These are phyloP conservation scores for Xylaria polymorpha DNA, from an alignment of 2,329 filamentous ascomycete genomes.

Conservation along the genomic window DNA sequence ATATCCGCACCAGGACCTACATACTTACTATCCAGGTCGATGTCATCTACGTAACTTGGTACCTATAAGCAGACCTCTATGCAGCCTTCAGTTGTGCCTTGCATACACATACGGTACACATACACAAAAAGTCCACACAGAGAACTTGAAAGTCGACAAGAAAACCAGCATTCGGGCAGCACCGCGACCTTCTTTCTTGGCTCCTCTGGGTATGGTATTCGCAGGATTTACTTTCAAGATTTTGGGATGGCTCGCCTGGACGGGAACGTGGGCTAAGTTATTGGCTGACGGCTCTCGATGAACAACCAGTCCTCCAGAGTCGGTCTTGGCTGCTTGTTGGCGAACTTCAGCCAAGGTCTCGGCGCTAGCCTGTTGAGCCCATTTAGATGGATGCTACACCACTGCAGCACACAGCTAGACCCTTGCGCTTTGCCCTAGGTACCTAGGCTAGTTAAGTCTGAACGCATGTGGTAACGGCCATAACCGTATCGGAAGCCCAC, in stretches of 20 bases:
- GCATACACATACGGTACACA: constrained; percentile 5
- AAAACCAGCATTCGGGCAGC: background rate
- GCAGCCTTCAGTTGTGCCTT: constrained; percentile 15
- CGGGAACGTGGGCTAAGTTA: constrained; percentile 32
- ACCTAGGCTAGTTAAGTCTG: background rate
- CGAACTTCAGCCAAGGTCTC: constrained; percentile 21
- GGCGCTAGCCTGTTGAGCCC: constrained; percentile 13
- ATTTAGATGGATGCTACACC: background rate
- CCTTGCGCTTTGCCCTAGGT: constrained; percentile 12
- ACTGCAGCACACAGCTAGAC: constrained; percentile 8
- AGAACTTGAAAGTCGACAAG: background rate
- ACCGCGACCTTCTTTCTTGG: background rate
- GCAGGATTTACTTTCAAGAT: constrained; percentile 17
- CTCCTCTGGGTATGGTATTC: background rate
- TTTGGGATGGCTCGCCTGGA: background rate
- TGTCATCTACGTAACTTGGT: background rate
- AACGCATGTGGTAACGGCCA: constrained; percentile 5
- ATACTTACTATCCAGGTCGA: background rate
- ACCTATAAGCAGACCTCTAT: background rate
- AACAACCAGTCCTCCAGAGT: constrained; percentile 18
- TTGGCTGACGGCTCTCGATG: constrained; percentile 28
- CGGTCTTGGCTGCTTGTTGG: constrained; percentile 29
- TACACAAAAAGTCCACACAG: background rate
- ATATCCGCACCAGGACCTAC: background rate
- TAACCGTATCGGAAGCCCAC: constrained; percentile 12